Percentiles rank a stretch among this genome's conserved stretches.
Conservation (phyloP, 1,284 basidiomycete genomes). For the Pascua guehoae region DNA sequence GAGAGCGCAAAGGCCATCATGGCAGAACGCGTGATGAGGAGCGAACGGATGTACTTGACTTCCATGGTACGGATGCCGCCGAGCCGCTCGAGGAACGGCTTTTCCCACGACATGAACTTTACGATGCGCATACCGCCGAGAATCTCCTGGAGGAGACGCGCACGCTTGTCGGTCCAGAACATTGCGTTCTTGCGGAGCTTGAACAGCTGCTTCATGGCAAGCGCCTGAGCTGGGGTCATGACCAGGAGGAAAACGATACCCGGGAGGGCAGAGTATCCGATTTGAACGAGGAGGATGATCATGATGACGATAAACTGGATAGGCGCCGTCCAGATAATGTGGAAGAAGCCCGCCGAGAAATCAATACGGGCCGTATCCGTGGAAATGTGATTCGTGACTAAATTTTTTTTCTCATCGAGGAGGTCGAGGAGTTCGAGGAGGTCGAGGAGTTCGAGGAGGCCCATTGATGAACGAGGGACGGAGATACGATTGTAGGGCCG, state of each 20-base stretch:
- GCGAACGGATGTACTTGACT: slow-evolving; percentile 69
- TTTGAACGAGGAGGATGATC: slow-evolving; percentile 51
- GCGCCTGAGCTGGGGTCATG: slow-evolving; percentile 61
- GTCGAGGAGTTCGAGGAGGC: not conserved
- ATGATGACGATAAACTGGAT: slow-evolving; percentile 51
- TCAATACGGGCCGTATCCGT: slow-evolving; percentile 79
- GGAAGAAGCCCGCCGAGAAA: slow-evolving; percentile 77
- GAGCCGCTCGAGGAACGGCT: slow-evolving; percentile 65
- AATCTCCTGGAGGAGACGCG: slow-evolving; percentile 58
- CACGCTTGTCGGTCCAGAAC: slow-evolving; percentile 69
- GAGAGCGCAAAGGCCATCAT: slow-evolving; percentile 53
- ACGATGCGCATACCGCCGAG: slow-evolving; percentile 82
- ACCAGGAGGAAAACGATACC: slow-evolving; percentile 66
- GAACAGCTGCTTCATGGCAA: slow-evolving; percentile 73
- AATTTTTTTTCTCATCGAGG: no score
- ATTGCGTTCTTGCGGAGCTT: slow-evolving; percentile 69
- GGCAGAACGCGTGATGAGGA: slow-evolving; percentile 57
- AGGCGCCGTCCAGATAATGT: slow-evolving; percentile 64
- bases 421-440: not conserved
- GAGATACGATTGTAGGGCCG: not conserved
- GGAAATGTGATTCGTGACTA: slow-evolving; percentile 78
- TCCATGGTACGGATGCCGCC: slow-evolving; percentile 69
- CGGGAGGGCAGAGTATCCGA: slow-evolving; percentile 54
- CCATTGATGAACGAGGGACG: not conserved
- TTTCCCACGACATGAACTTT: slow-evolving; percentile 63